phyloP scores from a whole-genome alignment of 2,329 filamentous ascomycete genomes.

The Neurospora sp. region DNA sequence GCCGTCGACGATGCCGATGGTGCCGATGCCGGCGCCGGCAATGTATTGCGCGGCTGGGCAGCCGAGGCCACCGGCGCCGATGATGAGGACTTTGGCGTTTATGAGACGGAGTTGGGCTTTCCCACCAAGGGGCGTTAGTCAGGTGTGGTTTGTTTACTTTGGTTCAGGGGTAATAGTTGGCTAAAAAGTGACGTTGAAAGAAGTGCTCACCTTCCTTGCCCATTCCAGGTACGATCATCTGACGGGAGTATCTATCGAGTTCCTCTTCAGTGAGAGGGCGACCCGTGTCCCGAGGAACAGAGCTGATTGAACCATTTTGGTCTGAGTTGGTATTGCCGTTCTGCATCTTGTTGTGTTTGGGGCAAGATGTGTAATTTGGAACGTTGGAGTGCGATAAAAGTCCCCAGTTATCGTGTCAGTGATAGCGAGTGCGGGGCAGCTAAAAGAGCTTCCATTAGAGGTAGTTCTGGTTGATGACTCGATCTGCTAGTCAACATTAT shows the following conservation, averaged over 20 bases:
- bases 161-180: background rate
- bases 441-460: background rate
- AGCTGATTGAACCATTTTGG: background rate
- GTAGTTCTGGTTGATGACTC: background rate
- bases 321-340: background rate
- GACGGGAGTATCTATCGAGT: constrained; percentile 78
- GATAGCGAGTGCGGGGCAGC: background rate
- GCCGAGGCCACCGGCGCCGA: constrained; percentile 82
- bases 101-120: constrained; percentile 64
- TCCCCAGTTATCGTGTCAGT: background rate
- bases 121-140: background rate
- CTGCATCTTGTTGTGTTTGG: background rate
- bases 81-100: constrained; percentile 60
- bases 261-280: constrained; percentile 67
- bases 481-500: background rate
- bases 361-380: background rate
- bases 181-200: background rate
- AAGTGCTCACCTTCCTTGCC: constrained; percentile 56
- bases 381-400: background rate
- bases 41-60: constrained; percentile 92
- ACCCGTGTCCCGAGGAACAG: constrained; percentile 24
- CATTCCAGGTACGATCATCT: constrained; percentile 78
- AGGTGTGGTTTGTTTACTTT: background rate
- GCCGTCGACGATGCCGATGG: constrained; percentile 74
- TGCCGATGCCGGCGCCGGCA: constrained; percentile 78